Percentiles rank a stretch among this genome's conserved stretches.
Evolutionary conservation across 129 eudicot species (phyloP).

Genomic region (Saposhnikovia divaricata): DNA sequence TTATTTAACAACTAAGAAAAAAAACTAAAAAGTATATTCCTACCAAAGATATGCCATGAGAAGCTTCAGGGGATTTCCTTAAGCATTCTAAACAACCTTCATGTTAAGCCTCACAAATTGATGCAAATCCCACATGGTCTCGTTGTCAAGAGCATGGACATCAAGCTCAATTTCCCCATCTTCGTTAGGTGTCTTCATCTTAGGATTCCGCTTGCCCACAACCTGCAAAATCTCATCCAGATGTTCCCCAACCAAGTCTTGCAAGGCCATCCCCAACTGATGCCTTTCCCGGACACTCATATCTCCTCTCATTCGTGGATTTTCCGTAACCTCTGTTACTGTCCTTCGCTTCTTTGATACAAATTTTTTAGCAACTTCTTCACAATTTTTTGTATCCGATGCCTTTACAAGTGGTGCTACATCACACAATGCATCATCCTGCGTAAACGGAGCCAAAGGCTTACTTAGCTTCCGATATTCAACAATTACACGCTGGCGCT

Average conservation of each 20-base stretch:
- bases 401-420: not conserved
- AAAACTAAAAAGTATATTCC: too few relatives aligned
- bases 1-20: too few relatives aligned
- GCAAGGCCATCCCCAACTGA: too few relatives aligned
- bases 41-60: not conserved
- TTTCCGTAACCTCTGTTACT: slow-evolving; percentile 7
- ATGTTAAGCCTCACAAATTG: not conserved
- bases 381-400: not conserved
- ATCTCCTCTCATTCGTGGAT: not conserved
- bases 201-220: too few relatives aligned
- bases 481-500: not conserved
- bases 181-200: too few relatives aligned
- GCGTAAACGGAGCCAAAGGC: not conserved
- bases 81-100: not conserved
- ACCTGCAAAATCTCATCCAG: too few relatives aligned
- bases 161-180: too few relatives aligned
- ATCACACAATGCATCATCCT: too few relatives aligned
- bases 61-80: not conserved
- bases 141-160: too few relatives aligned
- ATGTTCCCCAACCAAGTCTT: too few relatives aligned
- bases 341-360: not conserved
- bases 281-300: too few relatives aligned
- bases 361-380: not conserved
- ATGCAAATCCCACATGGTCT: too few relatives aligned
- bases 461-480: not conserved